phyloP scores from a whole-genome alignment of 2,329 filamentous ascomycete species.

The Fusarium hostae region DNA sequence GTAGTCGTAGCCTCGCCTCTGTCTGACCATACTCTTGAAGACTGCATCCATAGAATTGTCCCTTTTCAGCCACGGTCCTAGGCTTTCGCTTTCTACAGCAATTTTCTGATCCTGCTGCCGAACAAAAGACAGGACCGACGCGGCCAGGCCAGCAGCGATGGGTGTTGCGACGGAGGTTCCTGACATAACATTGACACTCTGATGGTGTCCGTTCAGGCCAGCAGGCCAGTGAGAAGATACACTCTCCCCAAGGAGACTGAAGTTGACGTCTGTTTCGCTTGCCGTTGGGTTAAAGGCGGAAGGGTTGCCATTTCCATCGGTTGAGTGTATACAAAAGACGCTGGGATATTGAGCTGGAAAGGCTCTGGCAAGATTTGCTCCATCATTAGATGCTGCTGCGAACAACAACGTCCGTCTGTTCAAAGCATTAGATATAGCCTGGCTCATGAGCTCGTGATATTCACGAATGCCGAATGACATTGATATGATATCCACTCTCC shows the following conservation, averaged over 20 bases:
- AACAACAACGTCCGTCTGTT: background rate
- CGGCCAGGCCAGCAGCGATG: background rate
- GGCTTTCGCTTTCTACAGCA: background rate
- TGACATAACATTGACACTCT: background rate
- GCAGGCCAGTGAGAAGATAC: conserved; percentile 18
- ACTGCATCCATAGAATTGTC: background rate
- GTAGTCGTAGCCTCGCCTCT: background rate
- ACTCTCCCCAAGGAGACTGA: conserved; percentile 5
- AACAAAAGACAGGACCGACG: background rate
- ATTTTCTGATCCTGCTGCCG: background rate
- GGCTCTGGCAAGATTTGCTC: background rate
- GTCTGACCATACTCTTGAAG: background rate
- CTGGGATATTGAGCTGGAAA: conserved; percentile 15
- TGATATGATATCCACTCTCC: background rate
- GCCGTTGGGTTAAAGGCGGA: conserved; percentile 22
- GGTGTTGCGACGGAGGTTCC: background rate
- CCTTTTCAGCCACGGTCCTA: background rate
- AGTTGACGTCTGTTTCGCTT: background rate
- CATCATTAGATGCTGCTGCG: conserved; percentile 20
- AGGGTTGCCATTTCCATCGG: conserved; percentile 1
- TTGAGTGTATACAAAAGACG: conserved; percentile 28
- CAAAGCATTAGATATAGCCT: background rate
- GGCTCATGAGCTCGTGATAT: background rate
- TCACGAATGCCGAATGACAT: conserved; percentile 21
- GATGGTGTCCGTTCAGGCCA: background rate